Percentiles rank a stretch among this genome's conserved stretches.
Conservation (phyloP, 164 flowering plant species). For the Macadamia integrifolia region DNA sequence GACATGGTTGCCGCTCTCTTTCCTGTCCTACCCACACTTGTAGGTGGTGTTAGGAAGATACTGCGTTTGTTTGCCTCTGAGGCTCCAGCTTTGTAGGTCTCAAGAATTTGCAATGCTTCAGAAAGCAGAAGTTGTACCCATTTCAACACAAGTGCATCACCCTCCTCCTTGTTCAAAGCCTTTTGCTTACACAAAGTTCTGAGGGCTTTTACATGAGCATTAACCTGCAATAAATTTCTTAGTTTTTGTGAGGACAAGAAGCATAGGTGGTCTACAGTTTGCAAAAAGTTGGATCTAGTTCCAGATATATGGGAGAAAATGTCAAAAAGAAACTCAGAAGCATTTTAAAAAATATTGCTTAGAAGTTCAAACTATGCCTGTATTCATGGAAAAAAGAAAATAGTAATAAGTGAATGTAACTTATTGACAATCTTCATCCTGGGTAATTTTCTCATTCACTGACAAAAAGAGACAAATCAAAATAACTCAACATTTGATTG, state of each 20-base stretch:
- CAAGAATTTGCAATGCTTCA: constrained; percentile 54
- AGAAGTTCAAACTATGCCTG: neutral
- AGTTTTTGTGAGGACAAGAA: neutral
- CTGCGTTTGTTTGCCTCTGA: constrained; percentile 30
- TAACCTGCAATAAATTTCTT: constrained; percentile 44
- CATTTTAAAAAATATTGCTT: no score
- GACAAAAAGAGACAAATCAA: no score
- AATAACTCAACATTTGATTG: no score
- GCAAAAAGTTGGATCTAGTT: neutral
- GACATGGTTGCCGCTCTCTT: constrained; percentile 27
- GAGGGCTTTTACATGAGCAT: constrained; percentile 91
- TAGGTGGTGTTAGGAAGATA: constrained; percentile 55
- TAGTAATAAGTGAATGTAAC: neutral
- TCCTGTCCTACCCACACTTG: constrained; percentile 27
- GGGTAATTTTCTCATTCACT: no score
- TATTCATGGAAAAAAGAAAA: neutral
- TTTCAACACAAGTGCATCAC: constrained; percentile 57
- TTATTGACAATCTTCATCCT: neutral
- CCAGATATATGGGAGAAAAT: no score
- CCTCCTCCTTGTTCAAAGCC: constrained; percentile 53
- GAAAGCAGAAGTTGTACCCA: constrained; percentile 65
- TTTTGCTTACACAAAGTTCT: constrained; percentile 78
- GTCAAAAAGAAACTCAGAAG: no score
- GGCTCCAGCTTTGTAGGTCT: constrained; percentile 43
- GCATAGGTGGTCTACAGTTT: neutral